These are phyloP conservation scores for Suhomyces choctaworum DNA, from an alignment of 1,139 yeast genomes.

Conservation along the genomic window DNA sequence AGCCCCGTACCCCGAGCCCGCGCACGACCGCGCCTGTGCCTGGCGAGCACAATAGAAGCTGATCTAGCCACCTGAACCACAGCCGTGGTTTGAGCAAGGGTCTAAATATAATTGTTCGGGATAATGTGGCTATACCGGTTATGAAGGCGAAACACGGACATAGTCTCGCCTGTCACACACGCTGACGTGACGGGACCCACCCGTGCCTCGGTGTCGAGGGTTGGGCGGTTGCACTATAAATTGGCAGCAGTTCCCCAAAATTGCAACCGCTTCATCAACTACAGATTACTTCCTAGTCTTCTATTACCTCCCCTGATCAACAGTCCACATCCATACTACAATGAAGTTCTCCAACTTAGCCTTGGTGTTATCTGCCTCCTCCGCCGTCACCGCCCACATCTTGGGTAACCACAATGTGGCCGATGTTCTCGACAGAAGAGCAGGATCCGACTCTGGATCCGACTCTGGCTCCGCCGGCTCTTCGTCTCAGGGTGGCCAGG, in stretches of 20 bases:
- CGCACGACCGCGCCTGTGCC: constrained; percentile 4
- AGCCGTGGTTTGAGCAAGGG: constrained; percentile 5
- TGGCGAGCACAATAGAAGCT: constrained; percentile 2
- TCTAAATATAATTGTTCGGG: not conserved
- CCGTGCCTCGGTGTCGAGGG: not conserved
- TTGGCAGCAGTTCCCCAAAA: not conserved
- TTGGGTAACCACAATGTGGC: constrained; percentile 5
- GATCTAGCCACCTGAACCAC: constrained; percentile 6
- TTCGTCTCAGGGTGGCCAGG: constrained; percentile 28
- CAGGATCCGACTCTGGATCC: constrained; percentile 25
- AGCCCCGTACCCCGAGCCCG: constrained; percentile 5
- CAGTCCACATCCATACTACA: too few species aligned
- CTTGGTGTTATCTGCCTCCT: constrained; percentile 16
- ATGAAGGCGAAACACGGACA: constrained; percentile 1
- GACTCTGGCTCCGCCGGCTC: constrained; percentile 10
- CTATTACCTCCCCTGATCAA: too few species aligned
- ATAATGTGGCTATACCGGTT: constrained; percentile 13
- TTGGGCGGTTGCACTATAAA: not conserved
- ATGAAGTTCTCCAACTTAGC: constrained; percentile 20
- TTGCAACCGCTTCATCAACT: too few species aligned
- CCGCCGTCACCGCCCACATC: constrained; percentile 16
- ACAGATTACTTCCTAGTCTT: too few species aligned
- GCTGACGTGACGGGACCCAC: not conserved
- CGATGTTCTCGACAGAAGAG: constrained; percentile 8
- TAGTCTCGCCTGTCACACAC: too few species aligned